These are phyloP conservation scores for Aspergillus texensis DNA, from an alignment of 2,329 filamentous ascomycete species.

Conservation along the genomic window DNA sequence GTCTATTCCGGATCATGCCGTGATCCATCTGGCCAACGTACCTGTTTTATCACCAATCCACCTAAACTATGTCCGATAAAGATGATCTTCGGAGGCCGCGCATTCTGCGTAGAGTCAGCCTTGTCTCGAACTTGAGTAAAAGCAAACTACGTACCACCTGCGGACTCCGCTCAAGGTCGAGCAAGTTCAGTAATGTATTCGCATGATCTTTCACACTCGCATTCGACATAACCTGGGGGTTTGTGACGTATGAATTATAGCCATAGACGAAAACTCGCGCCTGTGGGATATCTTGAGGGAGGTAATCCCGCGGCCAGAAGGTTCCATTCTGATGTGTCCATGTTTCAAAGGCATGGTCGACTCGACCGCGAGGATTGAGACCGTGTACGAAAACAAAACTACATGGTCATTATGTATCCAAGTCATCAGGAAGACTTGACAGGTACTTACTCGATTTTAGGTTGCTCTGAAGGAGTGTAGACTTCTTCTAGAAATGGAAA, in stretches of 20 bases:
- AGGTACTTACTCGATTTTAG: conserved; percentile 32
- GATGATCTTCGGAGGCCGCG: conserved; percentile 31
- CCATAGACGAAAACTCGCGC: conserved; percentile 36
- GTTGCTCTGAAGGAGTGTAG: conserved; percentile 24
- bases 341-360: conserved; percentile 36
- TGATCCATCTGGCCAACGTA: not conserved
- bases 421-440: no score
- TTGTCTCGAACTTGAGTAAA: not conserved
- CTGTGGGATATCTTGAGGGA: conserved; percentile 32
- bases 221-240: conserved; percentile 36
- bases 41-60: conserved; percentile 36
- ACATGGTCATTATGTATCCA: not conserved
- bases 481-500: conserved; percentile 36
- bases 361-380: conserved; percentile 32
- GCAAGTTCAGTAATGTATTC: conserved; percentile 35
- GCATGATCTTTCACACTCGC: conserved; percentile 39
- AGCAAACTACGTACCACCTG: conserved; percentile 20
- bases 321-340: conserved; percentile 35
- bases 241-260: conserved; percentile 36
- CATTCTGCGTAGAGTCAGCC: conserved; percentile 13
- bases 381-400: conserved; percentile 38
- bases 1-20: no score
- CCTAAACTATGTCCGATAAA: conserved; percentile 37
- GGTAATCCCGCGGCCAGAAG: conserved; percentile 29
- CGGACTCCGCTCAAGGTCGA: conserved; percentile 34